Evolutionary conservation across 2,329 filamentous ascomycete species (phyloP).

Genomic region (Alternaria dauci): DNA sequence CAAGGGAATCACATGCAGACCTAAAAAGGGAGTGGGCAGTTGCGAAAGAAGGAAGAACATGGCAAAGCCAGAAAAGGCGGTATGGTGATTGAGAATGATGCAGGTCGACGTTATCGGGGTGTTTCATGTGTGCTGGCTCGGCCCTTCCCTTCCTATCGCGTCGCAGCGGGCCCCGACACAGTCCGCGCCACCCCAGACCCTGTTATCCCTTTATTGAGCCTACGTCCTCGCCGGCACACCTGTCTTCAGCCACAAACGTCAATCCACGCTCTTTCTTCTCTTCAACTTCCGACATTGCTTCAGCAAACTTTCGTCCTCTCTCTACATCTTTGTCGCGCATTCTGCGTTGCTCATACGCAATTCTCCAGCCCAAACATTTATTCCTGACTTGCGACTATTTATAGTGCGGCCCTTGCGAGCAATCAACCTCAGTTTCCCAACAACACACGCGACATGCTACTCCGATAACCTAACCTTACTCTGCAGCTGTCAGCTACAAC

Average conservation of each 20-base stretch:
- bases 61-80: background rate
- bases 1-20: background rate
- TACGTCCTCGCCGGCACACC: conserved; percentile 18
- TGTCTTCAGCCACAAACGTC: conserved; percentile 20
- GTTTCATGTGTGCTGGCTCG: conserved; percentile 17
- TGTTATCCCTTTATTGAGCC: conserved; percentile 23
- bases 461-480: conserved; percentile 13
- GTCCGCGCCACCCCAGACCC: conserved; percentile 23
- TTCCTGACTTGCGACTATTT: conserved; percentile 14
- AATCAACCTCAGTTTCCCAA: background rate
- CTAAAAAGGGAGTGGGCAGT: background rate
- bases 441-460: conserved; percentile 15
- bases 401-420: conserved; percentile 10
- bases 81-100: conserved; percentile 8
- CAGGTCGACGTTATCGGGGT: conserved; percentile 14
- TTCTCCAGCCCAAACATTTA: conserved; percentile 4
- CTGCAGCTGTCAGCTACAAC: conserved; percentile 11
- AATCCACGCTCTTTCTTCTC: conserved; percentile 5
- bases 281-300: background rate
- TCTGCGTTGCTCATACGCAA: background rate
- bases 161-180: background rate
- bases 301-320: conserved; percentile 2
- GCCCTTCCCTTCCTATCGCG: conserved; percentile 18
- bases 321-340: background rate
- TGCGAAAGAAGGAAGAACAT: background rate